A percentile compares a stretch with the other conserved stretches of the same genome.
phyloP scores from a whole-genome alignment of 257 asterid genomes.

The Echium plantagineum region DNA sequence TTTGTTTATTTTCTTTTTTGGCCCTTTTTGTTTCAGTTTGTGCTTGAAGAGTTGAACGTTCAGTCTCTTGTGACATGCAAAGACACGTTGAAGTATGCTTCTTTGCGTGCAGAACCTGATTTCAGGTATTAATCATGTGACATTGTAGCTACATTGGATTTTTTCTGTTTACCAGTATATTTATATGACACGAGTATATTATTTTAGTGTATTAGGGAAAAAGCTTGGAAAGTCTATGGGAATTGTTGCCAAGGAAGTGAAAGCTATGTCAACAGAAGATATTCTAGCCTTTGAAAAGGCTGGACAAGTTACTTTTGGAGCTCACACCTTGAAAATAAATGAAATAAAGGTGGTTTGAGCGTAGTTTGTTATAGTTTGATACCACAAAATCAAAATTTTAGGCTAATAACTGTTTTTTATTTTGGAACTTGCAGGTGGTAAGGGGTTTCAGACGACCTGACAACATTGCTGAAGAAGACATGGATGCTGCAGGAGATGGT shows the following conservation, averaged over 20 bases:
- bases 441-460: slow-evolving; percentile 79
- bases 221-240: slow-evolving; percentile 92
- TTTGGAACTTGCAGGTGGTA: slow-evolving; percentile 27
- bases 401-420: neutral
- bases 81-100: slow-evolving; percentile 75
- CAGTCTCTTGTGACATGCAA: slow-evolving; percentile 68
- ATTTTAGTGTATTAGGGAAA: slow-evolving; percentile 58
- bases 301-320: slow-evolving; percentile 49
- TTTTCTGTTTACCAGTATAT: neutral
- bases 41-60: slow-evolving; percentile 90
- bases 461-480: slow-evolving; percentile 46
- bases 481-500: slow-evolving; percentile 97
- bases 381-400: neutral
- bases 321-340: slow-evolving; percentile 46
- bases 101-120: slow-evolving; percentile 93
- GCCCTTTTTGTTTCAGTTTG: slow-evolving; percentile 25
- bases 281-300: slow-evolving; percentile 79
- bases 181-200: slow-evolving; percentile 6
- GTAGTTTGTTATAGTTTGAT: too few relatives aligned
- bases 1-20: neutral
- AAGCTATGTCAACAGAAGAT: slow-evolving; percentile 70
- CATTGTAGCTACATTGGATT: slow-evolving; percentile 1
- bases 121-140: slow-evolving; percentile 30
- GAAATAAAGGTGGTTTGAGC: slow-evolving; percentile 48
- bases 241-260: slow-evolving; percentile 60